Conservation (phyloP, 164 flowering plant species). For the Annona cherimola region DNA sequence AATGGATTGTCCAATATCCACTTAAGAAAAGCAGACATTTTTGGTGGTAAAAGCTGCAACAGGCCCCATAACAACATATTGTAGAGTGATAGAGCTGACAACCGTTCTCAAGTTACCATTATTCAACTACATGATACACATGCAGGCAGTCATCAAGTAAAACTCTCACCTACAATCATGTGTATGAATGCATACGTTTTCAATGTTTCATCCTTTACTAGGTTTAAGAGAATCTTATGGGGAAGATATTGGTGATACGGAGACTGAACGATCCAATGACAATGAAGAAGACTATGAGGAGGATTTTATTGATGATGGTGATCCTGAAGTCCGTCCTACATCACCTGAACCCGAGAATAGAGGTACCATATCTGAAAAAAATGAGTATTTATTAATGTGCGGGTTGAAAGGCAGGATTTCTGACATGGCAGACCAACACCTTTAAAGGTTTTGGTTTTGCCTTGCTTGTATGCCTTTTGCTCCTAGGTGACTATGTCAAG, state of each 20-base stretch:
- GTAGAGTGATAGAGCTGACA: too few relatives aligned
- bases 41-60: too few relatives aligned
- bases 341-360: slow-evolving; percentile 49
- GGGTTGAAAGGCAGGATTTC: too few relatives aligned
- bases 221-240: slow-evolving; percentile 54
- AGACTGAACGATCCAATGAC: slow-evolving; percentile 44
- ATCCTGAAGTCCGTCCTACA: slow-evolving; percentile 27
- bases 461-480: too few relatives aligned
- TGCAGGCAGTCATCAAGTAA: too few relatives aligned
- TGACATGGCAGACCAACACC: too few relatives aligned
- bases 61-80: too few relatives aligned
- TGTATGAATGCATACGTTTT: slow-evolving; percentile 10
- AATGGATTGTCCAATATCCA: too few relatives aligned
- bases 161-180: background rate
- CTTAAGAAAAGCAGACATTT: too few relatives aligned
- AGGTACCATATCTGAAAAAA: slow-evolving; percentile 32
- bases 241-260: slow-evolving; percentile 56
- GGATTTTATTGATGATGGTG: slow-evolving; percentile 33
- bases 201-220: slow-evolving; percentile 23
- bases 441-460: too few relatives aligned
- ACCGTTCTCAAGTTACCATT: background rate
- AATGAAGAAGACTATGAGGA: slow-evolving; percentile 47
- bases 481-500: too few relatives aligned
- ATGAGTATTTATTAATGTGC: too few relatives aligned
- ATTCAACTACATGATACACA: background rate